Evolutionary conservation across 257 asterid species (phyloP).

Genomic region (Ilex aquifolium): DNA sequence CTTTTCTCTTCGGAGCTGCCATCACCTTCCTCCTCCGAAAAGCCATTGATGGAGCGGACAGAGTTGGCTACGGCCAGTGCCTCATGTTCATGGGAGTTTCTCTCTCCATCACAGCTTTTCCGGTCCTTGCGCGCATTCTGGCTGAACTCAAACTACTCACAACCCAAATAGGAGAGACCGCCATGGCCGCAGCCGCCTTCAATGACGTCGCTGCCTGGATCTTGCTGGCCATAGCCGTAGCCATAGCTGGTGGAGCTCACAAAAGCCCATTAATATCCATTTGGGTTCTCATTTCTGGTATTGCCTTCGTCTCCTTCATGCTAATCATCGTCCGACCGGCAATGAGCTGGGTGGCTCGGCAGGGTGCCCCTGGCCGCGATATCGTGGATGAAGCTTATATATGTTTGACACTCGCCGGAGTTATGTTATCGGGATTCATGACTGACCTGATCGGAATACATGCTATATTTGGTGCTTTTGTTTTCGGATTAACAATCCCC

Average conservation of each 20-base stretch:
- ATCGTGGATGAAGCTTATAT: slow-evolving; percentile 37
- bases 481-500: slow-evolving; percentile 55
- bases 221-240: slow-evolving; percentile 57
- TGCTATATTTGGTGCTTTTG: slow-evolving; percentile 55
- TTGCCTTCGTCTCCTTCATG: slow-evolving; percentile 42
- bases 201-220: slow-evolving; percentile 72
- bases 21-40: slow-evolving; percentile 34
- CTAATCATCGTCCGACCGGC: slow-evolving; percentile 39
- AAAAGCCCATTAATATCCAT: slow-evolving; percentile 42
- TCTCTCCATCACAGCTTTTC: slow-evolving; percentile 62
- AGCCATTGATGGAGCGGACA: slow-evolving; percentile 33
- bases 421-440: slow-evolving; percentile 47
- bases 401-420: slow-evolving; percentile 48
- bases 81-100: slow-evolving; percentile 56
- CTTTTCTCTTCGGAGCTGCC: slow-evolving; percentile 36
- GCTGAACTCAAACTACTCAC: slow-evolving; percentile 65
- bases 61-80: slow-evolving; percentile 31
- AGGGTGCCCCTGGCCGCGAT: slow-evolving; percentile 25
- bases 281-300: slow-evolving; percentile 48
- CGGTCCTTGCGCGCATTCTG: slow-evolving; percentile 58
- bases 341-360: slow-evolving; percentile 40
- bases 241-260: slow-evolving; percentile 35
- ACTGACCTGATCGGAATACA: slow-evolving; percentile 68
- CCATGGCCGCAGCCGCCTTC: slow-evolving; percentile 68
- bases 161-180: slow-evolving; percentile 50